phyloP scores from a whole-genome alignment of 768 basidiomycete species.

The Rhodotorula toruloides region DNA sequence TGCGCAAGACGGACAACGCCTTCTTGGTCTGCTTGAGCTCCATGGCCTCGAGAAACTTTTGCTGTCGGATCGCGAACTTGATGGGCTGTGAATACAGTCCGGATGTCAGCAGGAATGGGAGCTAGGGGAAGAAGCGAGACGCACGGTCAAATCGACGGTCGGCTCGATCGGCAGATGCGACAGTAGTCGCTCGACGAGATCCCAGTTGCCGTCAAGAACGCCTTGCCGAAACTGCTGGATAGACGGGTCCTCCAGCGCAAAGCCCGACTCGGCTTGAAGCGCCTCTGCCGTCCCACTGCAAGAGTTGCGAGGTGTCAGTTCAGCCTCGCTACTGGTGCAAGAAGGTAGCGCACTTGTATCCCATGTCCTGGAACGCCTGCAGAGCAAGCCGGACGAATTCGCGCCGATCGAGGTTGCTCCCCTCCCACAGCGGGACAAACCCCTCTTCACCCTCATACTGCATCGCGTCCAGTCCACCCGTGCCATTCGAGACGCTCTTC shows the following conservation, averaged over 20 bases:
- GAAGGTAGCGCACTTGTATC: constrained; percentile 46
- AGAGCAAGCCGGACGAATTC: constrained; percentile 50
- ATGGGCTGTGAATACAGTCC: constrained; percentile 20
- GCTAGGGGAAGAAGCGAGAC: constrained; percentile 51
- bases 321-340: background rate
- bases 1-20: constrained; percentile 77
- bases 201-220: constrained; percentile 48
- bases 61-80: constrained; percentile 79
- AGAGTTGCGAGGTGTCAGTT: no score
- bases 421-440: constrained; percentile 36
- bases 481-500: background rate
- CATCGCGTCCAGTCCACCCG: constrained; percentile 3
- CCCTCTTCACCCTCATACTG: constrained; percentile 25
- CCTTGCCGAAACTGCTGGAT: constrained; percentile 46
- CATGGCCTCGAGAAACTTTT: constrained; percentile 91
- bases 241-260: constrained; percentile 44
- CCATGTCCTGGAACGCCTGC: constrained; percentile 49
- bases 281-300: constrained; percentile 47
- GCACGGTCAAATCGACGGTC: constrained; percentile 5
- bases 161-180: constrained; percentile 40
- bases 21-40: constrained; percentile 72
- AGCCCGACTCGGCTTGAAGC: constrained; percentile 50
- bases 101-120: constrained; percentile 42
- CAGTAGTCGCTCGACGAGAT: constrained; percentile 43
- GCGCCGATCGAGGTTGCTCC: constrained; percentile 45